Percentiles rank a stretch among this genome's conserved stretches.
phyloP scores from a whole-genome alignment of 73 alveolate species.

The Paramecium octaurelia region DNA sequence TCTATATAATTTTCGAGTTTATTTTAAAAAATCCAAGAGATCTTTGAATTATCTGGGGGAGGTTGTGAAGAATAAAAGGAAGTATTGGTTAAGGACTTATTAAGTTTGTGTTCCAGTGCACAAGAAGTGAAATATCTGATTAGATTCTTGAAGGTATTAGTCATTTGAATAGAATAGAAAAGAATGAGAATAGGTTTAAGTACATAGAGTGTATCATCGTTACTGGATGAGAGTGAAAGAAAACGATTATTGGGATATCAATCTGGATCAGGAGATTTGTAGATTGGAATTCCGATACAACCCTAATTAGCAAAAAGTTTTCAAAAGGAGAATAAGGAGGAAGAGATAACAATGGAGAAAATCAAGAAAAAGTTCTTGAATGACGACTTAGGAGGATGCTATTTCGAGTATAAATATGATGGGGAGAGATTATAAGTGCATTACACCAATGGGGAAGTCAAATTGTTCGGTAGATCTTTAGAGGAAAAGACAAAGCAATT shows the following conservation, averaged over 20 bases:
- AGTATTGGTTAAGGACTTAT: not conserved
- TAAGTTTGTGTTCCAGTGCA: not conserved
- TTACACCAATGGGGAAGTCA: not conserved
- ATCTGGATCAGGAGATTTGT: not conserved
- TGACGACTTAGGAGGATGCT: constrained; percentile 36
- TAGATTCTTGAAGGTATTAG: not conserved
- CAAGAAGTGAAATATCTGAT: not conserved
- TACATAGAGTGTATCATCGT: constrained; percentile 32
- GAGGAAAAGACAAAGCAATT: constrained; percentile 77
- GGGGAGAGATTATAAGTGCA: constrained; percentile 4
- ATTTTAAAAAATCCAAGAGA: not conserved
- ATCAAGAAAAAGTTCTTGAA: not conserved
- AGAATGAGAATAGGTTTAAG: constrained; percentile 59
- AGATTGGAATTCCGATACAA: constrained; percentile 45
- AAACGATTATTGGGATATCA: not conserved
- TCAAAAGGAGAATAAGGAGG: not conserved
- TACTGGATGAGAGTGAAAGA: not conserved
- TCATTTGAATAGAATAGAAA: not conserved
- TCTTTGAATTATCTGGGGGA: not conserved
- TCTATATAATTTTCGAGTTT: not conserved
- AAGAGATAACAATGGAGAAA: not conserved
- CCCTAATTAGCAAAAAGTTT: constrained; percentile 57
- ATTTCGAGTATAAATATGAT: not conserved
- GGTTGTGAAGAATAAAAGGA: not conserved
- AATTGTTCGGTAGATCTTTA: constrained; percentile 5